A percentile compares a stretch with the other conserved stretches of the same genome.
These are phyloP conservation scores for Sanguinoderma infundibulare DNA, from an alignment of 1,284 basidiomycete genomes.

Conservation along the genomic window DNA sequence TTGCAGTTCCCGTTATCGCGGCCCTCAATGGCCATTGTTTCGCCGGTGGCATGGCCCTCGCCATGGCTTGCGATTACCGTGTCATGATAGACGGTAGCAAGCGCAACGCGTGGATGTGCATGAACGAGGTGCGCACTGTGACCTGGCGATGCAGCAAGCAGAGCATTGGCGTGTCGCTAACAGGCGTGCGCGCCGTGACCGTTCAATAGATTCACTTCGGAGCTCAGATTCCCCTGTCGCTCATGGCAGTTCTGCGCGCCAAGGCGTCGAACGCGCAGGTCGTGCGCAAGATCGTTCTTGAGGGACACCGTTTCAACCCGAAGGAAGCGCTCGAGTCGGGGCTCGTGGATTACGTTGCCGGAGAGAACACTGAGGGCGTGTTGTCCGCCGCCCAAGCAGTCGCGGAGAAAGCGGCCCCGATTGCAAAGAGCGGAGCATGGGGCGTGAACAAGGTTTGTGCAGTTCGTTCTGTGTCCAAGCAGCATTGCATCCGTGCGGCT, in stretches of 20 bases:
- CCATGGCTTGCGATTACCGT: constrained; percentile 87
- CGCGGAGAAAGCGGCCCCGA: constrained; percentile 51
- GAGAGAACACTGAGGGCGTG: constrained; percentile 58
- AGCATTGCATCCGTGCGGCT: neutral
- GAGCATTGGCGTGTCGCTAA: neutral
- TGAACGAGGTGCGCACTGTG: constrained; percentile 78
- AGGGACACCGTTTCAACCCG: constrained; percentile 85
- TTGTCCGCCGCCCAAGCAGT: constrained; percentile 64
- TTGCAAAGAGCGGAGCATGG: constrained; percentile 64
- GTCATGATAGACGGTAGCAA: constrained; percentile 85
- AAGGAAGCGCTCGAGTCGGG: constrained; percentile 70
- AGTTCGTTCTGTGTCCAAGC: neutral
- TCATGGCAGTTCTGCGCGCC: constrained; percentile 67
- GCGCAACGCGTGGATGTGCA: constrained; percentile 84
- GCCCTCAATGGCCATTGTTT: constrained; percentile 94
- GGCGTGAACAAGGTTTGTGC: constrained; percentile 61
- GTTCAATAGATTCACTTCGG: constrained; percentile 76
- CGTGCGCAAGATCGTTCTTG: constrained; percentile 79
- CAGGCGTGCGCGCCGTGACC: neutral
- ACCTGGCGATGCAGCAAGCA: neutral
- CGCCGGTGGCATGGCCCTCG: constrained; percentile 84
- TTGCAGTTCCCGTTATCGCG: constrained; percentile 78
- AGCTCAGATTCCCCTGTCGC: constrained; percentile 77
- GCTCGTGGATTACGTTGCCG: constrained; percentile 75
- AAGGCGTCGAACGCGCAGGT: constrained; percentile 69